A percentile compares a stretch with the other conserved stretches of the same genome.
phyloP scores from a whole-genome alignment of 257 asterid species.

The Paraleonurus japonicus region DNA sequence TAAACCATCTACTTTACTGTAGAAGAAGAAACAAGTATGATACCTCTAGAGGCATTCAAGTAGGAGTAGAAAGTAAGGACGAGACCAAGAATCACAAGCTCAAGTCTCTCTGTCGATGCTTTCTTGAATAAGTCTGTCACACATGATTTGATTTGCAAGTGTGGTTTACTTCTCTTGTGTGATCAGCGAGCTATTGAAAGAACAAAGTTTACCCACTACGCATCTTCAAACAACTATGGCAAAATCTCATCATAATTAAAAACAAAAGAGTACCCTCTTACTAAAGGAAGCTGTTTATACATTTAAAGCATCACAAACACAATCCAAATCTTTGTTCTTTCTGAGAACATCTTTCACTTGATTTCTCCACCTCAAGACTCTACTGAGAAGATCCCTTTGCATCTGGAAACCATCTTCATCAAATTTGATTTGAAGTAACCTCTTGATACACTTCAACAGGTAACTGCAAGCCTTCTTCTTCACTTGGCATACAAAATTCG shows the following conservation, averaged over 20 bases:
- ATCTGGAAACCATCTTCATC: conserved; percentile 36
- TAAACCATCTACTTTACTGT: not conserved
- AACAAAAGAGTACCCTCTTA: not conserved
- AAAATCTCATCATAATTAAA: not conserved
- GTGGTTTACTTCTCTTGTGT: too few relatives aligned
- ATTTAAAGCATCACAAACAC: conserved; percentile 42
- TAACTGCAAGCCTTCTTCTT: conserved; percentile 48
- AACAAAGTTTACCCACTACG: too few relatives aligned
- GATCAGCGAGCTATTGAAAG: too few relatives aligned
- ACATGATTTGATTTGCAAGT: too few relatives aligned
- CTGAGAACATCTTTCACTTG: conserved; percentile 49
- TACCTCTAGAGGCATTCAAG: too few relatives aligned
- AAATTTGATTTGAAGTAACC: conserved; percentile 39
- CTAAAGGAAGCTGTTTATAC: conserved; percentile 24
- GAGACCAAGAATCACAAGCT: not conserved
- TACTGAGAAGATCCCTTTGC: conserved; percentile 50
- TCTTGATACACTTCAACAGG: conserved; percentile 56
- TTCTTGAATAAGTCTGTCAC: not conserved
- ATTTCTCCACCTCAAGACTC: conserved; percentile 55
- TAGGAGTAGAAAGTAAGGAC: not conserved
- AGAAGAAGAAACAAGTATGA: too few relatives aligned
- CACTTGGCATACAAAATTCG: conserved; percentile 42
- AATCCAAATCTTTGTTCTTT: conserved; percentile 44
- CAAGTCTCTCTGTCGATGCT: not conserved
- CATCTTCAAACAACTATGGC: too few relatives aligned